Base-by-base conservation (phyloP, 1,284 basidiomycete species). In the Rhodofomes roseus region DNA sequence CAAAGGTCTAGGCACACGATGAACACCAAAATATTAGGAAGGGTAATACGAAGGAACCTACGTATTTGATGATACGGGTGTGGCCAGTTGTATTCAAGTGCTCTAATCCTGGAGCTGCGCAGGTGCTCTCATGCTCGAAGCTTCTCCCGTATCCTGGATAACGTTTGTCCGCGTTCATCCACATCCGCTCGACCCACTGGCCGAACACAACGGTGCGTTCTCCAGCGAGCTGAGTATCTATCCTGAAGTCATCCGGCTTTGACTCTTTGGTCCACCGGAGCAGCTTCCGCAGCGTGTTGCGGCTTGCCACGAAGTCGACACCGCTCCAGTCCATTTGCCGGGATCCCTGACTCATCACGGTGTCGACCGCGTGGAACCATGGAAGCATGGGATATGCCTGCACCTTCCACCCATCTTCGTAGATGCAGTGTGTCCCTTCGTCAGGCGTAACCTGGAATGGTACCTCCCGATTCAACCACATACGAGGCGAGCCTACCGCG, bases 271-370 rank as follows among this genome's bases (percentile, higher is more conserved):
- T 72, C 83, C 83, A 87, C 22, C 81, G 71, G 14, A 82, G 62
- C 6, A 87, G 74, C 67, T 84, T 86, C 18, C 84, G 74, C 34
- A 87, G 73, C 18, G 74, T 75, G 65, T 86, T 86, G 2, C 85
- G 75, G 66, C 85, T 83, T 0, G 83, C 83, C 56, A 87, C 73
- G 59, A 86, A 71, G 66, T 87, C 83, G 51, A 83, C 68, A 0
- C 70, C 61, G 6, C 74, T 56, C 80, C 84, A 84, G 58, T 82
- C 75, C 48, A 85, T 37, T 40, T 55, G 29, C 0, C 43, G 43
- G 11, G 46, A 69, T 18, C 69, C 63, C 18, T 71, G 67, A 39
- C 71, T 68, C 16, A 68, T 65, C n/a, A 76, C 65, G n/a, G 70
- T 67, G 58, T 82, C 80, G 9, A 82, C 79, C 0, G 83, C 80